A percentile compares a stretch with the other conserved stretches of the same genome.
These are phyloP conservation scores for Albatrellus ellisii DNA, from an alignment of 768 basidiomycete genomes.

Conservation along the genomic window DNA sequence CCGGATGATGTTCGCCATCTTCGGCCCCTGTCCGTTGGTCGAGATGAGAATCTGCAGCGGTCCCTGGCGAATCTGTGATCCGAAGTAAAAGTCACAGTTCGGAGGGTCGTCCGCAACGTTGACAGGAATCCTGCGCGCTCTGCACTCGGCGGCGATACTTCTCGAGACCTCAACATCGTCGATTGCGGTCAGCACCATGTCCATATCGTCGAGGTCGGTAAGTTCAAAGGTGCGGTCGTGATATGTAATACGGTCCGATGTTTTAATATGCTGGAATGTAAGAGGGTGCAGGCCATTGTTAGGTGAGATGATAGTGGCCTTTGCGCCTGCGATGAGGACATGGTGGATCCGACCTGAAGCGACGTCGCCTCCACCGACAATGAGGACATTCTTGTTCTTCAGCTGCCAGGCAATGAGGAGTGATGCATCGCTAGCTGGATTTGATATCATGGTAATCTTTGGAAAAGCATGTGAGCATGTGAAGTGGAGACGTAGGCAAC, in stretches of 20 bases:
- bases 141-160: slow-evolving; percentile 57
- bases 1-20: slow-evolving; percentile 77
- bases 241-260: slow-evolving; percentile 48
- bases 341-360: slow-evolving; percentile 82
- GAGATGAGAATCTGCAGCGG: slow-evolving; percentile 94
- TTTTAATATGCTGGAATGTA: slow-evolving; percentile 38
- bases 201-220: slow-evolving; percentile 53
- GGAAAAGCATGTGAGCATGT: no score
- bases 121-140: slow-evolving; percentile 63
- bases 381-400: slow-evolving; percentile 66
- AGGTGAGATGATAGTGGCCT: slow-evolving; percentile 70
- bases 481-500: no score
- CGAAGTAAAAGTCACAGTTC: slow-evolving; percentile 97
- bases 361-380: slow-evolving; percentile 90
- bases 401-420: slow-evolving; percentile 93
- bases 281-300: slow-evolving; percentile 47
- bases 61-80: slow-evolving; percentile 81
- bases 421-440: slow-evolving; percentile 49
- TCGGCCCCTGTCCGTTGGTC: slow-evolving; percentile 87
- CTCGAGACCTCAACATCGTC: slow-evolving; percentile 65
- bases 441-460: no score
- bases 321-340: slow-evolving; percentile 69
- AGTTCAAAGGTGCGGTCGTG: slow-evolving; percentile 54
- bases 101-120: slow-evolving; percentile 97
- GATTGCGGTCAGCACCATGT: slow-evolving; percentile 91